phyloP scores from a whole-genome alignment of 2,329 filamentous ascomycete species.

The Cryphonectria radicalis region DNA sequence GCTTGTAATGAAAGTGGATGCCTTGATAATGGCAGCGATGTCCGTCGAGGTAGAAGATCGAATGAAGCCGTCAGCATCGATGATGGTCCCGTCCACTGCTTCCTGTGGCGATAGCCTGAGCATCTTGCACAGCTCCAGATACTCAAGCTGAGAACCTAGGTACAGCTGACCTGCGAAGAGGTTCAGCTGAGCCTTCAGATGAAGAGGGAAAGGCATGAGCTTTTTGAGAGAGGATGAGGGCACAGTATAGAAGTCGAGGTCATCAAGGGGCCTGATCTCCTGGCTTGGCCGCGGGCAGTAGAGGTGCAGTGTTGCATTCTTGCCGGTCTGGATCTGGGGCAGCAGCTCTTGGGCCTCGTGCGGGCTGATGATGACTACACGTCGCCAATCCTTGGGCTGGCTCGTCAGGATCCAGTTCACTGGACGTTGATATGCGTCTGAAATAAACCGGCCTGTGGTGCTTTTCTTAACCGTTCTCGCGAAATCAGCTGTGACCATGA shows the following conservation, averaged over 20 bases:
- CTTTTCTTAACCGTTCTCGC: constrained; percentile 45
- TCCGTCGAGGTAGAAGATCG: background rate
- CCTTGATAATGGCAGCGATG: constrained; percentile 24
- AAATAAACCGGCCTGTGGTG: background rate
- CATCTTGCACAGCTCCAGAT: constrained; percentile 53
- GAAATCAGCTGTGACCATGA: constrained; percentile 58
- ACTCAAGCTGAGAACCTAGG: constrained; percentile 57
- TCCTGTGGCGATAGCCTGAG: constrained; percentile 51
- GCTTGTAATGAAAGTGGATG: constrained; percentile 37
- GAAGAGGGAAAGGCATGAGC: constrained; percentile 31
- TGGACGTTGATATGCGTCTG: constrained; percentile 55
- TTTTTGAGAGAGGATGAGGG: constrained; percentile 33
- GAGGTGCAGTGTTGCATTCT: constrained; percentile 49
- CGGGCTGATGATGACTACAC: constrained; percentile 62
- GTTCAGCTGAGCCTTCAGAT: constrained; percentile 56
- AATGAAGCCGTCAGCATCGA: constrained; percentile 43
- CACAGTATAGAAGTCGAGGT: constrained; percentile 49
- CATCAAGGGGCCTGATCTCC: constrained; percentile 46
- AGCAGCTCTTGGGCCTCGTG: constrained; percentile 62
- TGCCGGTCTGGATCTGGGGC: constrained; percentile 40
- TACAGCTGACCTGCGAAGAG: constrained; percentile 73
- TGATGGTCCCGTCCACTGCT: constrained; percentile 28
- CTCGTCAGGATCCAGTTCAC: constrained; percentile 59
- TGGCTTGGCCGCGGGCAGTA: constrained; percentile 53
- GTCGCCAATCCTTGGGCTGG: background rate